Conservation (phyloP, 768 basidiomycete species). For the Suillus plorans region DNA sequence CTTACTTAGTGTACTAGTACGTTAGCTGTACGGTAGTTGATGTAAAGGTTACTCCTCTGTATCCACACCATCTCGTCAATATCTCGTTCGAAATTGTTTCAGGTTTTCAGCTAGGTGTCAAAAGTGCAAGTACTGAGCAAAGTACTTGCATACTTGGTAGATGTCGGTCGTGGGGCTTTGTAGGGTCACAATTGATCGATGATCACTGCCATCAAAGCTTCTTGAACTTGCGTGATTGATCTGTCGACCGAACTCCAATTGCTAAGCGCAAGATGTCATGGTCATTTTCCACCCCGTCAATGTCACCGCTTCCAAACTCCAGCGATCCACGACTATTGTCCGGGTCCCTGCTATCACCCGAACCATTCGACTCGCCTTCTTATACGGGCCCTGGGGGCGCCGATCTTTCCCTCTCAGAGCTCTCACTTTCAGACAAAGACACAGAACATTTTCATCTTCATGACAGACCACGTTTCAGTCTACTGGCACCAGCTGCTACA, state of each 20-base stretch:
- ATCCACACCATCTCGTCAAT: not conserved
- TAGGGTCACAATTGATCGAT: not conserved
- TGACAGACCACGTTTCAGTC: constrained; percentile 33
- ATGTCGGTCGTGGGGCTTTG: not conserved
- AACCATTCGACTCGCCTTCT: constrained; percentile 29
- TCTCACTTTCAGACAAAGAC: constrained; percentile 42
- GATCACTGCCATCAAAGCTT: not conserved
- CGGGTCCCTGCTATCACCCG: constrained; percentile 41
- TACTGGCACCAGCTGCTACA: constrained; percentile 29
- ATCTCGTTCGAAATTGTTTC: not conserved
- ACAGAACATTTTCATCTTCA: constrained; percentile 11
- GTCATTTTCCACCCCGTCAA: constrained; percentile 30
- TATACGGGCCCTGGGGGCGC: constrained; percentile 43
- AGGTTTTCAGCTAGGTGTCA: not conserved
- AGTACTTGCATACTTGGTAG: not conserved
- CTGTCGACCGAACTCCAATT: not conserved
- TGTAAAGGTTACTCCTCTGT: not conserved
- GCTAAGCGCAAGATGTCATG: constrained; percentile 21
- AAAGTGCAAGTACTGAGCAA: not conserved
- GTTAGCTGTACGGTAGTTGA: not conserved
- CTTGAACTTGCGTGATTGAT: too few species aligned
- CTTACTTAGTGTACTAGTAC: not conserved
- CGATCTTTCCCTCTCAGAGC: constrained; percentile 59
- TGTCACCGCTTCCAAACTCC: constrained; percentile 23
- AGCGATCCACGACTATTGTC: constrained; percentile 45